Evolutionary conservation across 2,329 filamentous ascomycete genomes (phyloP), one percentile per base, ranked within the genome.

Genomic region (Diaporthe sp.): DNA sequence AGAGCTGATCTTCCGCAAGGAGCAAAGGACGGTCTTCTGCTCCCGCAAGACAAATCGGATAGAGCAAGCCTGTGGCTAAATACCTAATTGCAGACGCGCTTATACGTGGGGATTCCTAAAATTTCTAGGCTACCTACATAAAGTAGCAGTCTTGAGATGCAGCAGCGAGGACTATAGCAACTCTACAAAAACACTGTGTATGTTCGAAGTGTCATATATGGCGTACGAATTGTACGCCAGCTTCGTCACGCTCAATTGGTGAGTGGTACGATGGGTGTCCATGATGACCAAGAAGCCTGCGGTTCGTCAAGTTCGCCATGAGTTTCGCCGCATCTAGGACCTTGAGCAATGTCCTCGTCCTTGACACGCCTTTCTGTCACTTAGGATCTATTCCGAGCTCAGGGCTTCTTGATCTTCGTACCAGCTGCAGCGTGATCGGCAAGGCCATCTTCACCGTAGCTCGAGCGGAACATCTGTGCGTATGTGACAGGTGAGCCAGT

Each of bases 351-450:
- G 42, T 20, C 6, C 3, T 2, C 17, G 1, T 4, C 42, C 1
- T 44, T 44, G 42, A 0, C 3, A 15, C 1, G 15, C 42, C 42
- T 44, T 20, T 0, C 17, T 44, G 4, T 0, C 42, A 20, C 42
- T 8, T 20, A 0, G 6, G 1, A 20, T 20, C 4, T 44, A 4
- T 1, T 20, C 10, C 1, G 42, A 44, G 15, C 42, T 44, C 7
- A 0, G 15, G 5, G 42, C 1, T 7, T 20, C 6, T 44, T 44
- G 5, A 0, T 20, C 1, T 44, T 44, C 42, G 17, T 20, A 20
- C 13, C 42, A 44, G 15, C 42, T 44, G 15, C 5, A 20, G 42
- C 15, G 17, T 22, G 7, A 22, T 49, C 44, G 44, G 7, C 17
- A 22, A 49, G 17, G 7, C 7, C 17, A 20, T 49, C 44, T 2